Evolutionary conservation across 2,329 filamentous ascomycete species (phyloP).

Genomic region (Pseudogymnoascus sp.): DNA sequence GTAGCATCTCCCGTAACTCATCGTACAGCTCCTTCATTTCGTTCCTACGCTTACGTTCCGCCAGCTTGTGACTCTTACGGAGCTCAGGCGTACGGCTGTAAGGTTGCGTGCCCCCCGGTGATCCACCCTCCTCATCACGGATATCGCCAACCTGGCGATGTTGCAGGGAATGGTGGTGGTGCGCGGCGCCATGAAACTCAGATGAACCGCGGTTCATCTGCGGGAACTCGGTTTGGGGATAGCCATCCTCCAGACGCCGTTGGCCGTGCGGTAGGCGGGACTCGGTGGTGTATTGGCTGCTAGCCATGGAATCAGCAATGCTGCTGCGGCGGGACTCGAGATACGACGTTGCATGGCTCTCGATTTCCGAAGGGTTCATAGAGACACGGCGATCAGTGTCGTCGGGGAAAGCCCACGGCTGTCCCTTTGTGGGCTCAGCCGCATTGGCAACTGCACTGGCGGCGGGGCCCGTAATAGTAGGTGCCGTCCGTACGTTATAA

Average conservation of each 20-base stretch:
- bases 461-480: constrained; percentile 65
- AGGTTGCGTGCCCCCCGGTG: constrained; percentile 52
- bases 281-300: constrained; percentile 69
- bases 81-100: constrained; percentile 78
- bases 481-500: constrained; percentile 52
- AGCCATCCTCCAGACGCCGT: constrained; percentile 58
- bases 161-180: constrained; percentile 67
- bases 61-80: constrained; percentile 75
- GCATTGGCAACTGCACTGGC: constrained; percentile 59
- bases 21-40: constrained; percentile 88
- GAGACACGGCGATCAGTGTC: constrained; percentile 41
- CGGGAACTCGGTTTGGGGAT: constrained; percentile 34
- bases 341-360: constrained; percentile 34
- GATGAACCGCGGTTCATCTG: constrained; percentile 39
- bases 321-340: constrained; percentile 65
- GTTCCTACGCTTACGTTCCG: constrained; percentile 72
- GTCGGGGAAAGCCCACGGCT: constrained; percentile 77
- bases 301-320: constrained; percentile 67
- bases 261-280: constrained; percentile 65
- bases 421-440: constrained; percentile 71
- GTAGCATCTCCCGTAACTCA: constrained; percentile 67
- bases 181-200: constrained; percentile 38
- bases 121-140: constrained; percentile 47
- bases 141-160: constrained; percentile 63
- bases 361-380: constrained; percentile 32